A percentile compares a stretch with the other conserved stretches of the same genome.
These are phyloP conservation scores for Xylaria acuta DNA, from an alignment of 495 filamentous ascomycete species.

Conservation along the genomic window DNA sequence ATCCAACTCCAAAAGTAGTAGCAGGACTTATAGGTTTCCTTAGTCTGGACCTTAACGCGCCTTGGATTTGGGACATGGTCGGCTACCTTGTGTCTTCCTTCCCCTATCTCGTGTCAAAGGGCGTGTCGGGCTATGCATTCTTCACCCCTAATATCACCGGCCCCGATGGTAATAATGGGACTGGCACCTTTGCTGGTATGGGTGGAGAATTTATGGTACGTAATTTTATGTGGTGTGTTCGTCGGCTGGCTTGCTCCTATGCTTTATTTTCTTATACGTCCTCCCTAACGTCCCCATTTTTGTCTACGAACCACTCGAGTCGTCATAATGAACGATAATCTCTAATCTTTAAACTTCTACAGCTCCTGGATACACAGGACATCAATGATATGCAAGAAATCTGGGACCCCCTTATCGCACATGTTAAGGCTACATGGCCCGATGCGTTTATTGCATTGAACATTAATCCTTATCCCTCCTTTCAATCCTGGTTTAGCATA, in stretches of 20 bases:
- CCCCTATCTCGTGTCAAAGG: slow-evolving; percentile 44
- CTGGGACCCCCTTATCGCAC: slow-evolving; percentile 46
- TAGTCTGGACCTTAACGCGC: slow-evolving; percentile 9
- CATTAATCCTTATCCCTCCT: slow-evolving; percentile 51
- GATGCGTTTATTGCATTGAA: slow-evolving; percentile 41
- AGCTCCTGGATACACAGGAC: slow-evolving; percentile 36
- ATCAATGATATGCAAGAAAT: slow-evolving; percentile 50
- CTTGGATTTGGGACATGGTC: slow-evolving; percentile 38
- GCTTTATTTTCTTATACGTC: too few species aligned
- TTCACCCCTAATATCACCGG: slow-evolving; percentile 41
- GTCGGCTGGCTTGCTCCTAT: neutral
- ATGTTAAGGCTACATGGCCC: slow-evolving; percentile 56
- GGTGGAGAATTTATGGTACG: slow-evolving; percentile 30
- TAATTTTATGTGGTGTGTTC: neutral
- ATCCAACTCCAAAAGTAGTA: slow-evolving; percentile 41
- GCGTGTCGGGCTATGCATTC: slow-evolving; percentile 49
- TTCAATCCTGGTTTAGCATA: slow-evolving; percentile 54
- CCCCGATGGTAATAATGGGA: slow-evolving; percentile 27
- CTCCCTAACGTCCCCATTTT: neutral
- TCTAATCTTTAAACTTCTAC: neutral
- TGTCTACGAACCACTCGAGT: neutral
- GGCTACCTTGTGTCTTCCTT: slow-evolving; percentile 48
- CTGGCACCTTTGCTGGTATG: slow-evolving; percentile 42
- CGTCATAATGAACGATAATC: neutral
- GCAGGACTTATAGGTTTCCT: slow-evolving; percentile 32